A percentile compares a stretch with the other conserved stretches of the same genome.
These are phyloP conservation scores for Saccharum hybrid DNA, from an alignment of 202 grass and related monocot species.

Conservation along the genomic window DNA sequence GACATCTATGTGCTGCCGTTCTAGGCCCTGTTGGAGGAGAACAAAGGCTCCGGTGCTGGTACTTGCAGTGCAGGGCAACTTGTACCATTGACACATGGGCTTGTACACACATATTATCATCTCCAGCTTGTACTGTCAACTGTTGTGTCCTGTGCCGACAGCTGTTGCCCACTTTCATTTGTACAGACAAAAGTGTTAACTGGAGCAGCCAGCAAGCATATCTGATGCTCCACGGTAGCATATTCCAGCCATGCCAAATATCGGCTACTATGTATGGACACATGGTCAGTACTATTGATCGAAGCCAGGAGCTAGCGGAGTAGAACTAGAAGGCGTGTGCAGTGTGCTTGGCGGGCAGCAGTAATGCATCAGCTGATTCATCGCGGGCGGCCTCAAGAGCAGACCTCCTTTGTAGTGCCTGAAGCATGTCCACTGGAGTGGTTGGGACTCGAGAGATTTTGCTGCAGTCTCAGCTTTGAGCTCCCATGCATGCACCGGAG, in stretches of 20 bases:
- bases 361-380: no score
- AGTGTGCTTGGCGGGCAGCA: no score
- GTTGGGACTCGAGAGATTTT: no score
- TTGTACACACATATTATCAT: slow-evolving; percentile 27
- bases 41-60: neutral
- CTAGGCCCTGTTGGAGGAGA: neutral
- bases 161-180: neutral
- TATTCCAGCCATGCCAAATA: neutral
- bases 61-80: slow-evolving; percentile 17
- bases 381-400: no score
- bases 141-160: neutral
- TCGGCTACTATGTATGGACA: neutral
- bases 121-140: slow-evolving; percentile 10
- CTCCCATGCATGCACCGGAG: neutral
- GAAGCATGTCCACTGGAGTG: neutral
- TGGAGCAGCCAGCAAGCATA: neutral
- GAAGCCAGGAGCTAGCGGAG: neutral
- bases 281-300: neutral
- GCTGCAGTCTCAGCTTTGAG: neutral
- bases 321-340: neutral
- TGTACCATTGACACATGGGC: slow-evolving; percentile 19
- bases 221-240: neutral
- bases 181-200: neutral
- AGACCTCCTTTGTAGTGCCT: neutral
- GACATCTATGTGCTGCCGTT: slow-evolving; percentile 10